Evolutionary conservation across 352 stramenopile genomes (phyloP), one percentile per base, ranked within the genome.

Genomic region (Detonula confervacea): DNA sequence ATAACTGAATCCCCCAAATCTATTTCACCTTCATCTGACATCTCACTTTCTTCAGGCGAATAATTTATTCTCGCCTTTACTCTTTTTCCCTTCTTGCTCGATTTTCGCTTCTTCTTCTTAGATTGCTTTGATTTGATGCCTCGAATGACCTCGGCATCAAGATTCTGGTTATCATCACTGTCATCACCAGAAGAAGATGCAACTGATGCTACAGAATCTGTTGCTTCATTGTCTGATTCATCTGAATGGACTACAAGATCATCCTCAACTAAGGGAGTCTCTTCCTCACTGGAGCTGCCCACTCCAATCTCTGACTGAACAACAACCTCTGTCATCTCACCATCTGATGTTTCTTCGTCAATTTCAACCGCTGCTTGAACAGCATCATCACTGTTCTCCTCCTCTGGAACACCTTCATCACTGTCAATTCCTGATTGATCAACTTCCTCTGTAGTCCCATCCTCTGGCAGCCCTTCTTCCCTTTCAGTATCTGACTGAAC

Each of bases 61-160:
- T 57, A 42, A 39, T 9, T 54, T 33, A 12, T 62, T 18, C 12
- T 63, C 49, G 35, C 27, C 35, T 54, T 66, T 11, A 29, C 57
- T 49, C 62, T 64, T 16, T 42, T 59, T 7, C 47, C 42, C 25
- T 51, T 77, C 60, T 67, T 75, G 12, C n/a, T 55, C 16, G 27
- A 35, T 60, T 71, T 49, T 2, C 24, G n/a, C n/a, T n/a, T 69
- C n/a, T 66, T 72, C 37, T 66, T 72, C 33, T 81, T 62, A 14
- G 30, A 30, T 62, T 22, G 30, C n/a, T 66, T 66, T 33, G 39
- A 9, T 46, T 66, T 74, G 14, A 55, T 35, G 44, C 35, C 8
- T 37, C 42, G 39, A 9, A 35, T 73, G 7, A 24, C 7, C 0
- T 47, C 30, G 30, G n/a, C 47, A 4, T 37, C 30, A 8, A 20